These are phyloP conservation scores for Oryza australiensis DNA, from an alignment of 176 grass and related monocot species.

Conservation along the genomic window DNA sequence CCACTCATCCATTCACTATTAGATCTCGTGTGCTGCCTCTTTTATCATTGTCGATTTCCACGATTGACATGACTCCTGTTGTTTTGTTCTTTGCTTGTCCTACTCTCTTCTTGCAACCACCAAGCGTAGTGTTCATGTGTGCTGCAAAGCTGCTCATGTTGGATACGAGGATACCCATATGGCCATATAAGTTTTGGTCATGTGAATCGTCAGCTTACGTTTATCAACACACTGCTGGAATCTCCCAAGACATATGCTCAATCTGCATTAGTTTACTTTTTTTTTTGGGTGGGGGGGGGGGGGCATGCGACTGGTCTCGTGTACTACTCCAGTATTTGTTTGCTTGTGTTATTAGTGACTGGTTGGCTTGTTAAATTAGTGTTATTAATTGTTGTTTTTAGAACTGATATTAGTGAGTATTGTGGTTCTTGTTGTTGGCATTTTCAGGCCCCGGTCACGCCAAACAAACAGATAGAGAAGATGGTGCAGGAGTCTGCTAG, in stretches of 20 bases:
- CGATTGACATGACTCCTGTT: too few species aligned
- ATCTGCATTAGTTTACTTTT: not conserved
- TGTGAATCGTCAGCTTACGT: not conserved
- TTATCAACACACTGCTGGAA: not conserved
- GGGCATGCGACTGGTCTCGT: too few species aligned
- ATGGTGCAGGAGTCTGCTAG: conserved; percentile 81
- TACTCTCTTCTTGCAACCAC: not conserved
- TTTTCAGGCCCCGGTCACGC: conserved; percentile 71
- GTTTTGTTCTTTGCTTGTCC: not conserved
- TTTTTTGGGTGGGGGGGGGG: too few species aligned
- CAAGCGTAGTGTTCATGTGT: not conserved
- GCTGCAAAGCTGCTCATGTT: not conserved
- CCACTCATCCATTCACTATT: too few species aligned
- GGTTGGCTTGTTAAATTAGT: not conserved
- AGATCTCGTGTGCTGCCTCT: too few species aligned
- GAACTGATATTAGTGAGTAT: not conserved
- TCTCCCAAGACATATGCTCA: not conserved
- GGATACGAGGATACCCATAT: not conserved
- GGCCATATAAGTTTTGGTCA: not conserved
- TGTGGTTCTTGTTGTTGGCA: not conserved
- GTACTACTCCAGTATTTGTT: not conserved
- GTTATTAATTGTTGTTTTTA: not conserved
- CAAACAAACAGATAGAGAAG: conserved; percentile 76
- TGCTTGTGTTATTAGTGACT: not conserved
- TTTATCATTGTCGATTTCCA: too few species aligned